phyloP scores from a whole-genome alignment of 179 eudicot genomes.

The Spinacia oleracea region DNA sequence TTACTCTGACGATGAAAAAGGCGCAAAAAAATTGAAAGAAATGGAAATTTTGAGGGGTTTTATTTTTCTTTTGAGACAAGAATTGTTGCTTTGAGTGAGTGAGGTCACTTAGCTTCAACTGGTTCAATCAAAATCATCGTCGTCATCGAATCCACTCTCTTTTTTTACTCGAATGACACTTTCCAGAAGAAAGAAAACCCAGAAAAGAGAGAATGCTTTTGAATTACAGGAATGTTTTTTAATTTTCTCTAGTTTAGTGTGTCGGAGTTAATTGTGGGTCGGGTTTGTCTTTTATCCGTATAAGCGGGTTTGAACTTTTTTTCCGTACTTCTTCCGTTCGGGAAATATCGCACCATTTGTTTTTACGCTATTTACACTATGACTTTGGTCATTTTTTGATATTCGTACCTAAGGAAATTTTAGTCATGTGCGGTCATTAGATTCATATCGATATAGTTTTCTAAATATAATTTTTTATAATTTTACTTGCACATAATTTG shows the following conservation, averaged over 20 bases:
- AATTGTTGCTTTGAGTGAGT: neutral
- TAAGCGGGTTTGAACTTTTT: no score
- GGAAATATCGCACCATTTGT: no score
- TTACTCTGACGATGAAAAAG: neutral
- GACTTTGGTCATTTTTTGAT: no score
- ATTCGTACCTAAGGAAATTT: no score
- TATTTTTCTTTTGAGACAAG: neutral
- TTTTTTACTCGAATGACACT: neutral
- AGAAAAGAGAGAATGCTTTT: neutral
- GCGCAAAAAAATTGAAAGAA: conserved; percentile 1
- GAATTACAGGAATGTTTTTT: neutral
- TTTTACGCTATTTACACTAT: no score
- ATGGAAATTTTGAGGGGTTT: neutral
- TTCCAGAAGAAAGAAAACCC: neutral
- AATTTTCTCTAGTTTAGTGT: neutral
- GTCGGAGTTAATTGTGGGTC: no score
- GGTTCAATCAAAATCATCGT: neutral
- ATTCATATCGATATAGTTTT: no score
- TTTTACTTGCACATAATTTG: no score
- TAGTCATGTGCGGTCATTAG: no score
- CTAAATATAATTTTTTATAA: no score
- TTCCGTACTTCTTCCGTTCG: no score
- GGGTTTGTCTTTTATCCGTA: no score
- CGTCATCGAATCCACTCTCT: neutral
- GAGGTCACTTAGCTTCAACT: neutral